phyloP scores from a whole-genome alignment of 176 grass and related monocot genomes.

The Pontederia paniculata region DNA sequence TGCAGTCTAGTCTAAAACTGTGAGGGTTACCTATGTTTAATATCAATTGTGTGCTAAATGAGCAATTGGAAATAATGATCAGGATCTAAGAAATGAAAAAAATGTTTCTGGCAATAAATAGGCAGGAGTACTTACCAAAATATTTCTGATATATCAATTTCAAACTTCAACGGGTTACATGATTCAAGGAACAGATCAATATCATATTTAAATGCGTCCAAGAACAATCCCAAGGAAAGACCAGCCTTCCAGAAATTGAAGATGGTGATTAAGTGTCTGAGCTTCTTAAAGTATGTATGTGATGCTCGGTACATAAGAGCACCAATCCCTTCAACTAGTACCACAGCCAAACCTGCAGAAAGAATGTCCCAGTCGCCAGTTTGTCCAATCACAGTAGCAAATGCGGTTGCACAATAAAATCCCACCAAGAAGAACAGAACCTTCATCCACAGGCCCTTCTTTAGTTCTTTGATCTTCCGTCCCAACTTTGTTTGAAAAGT shows the following conservation, averaged over 20 bases:
- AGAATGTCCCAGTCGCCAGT: conserved; percentile 97
- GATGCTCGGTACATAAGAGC: conserved; percentile 79
- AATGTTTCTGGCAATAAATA: background rate
- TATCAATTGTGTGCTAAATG: no score
- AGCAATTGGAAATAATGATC: background rate
- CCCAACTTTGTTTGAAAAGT: conserved; percentile 36
- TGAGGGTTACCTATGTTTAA: no score
- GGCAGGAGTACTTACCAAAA: conserved; percentile 30
- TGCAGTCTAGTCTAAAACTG: no score
- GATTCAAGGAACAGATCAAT: conserved; percentile 46
- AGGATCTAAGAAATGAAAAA: background rate
- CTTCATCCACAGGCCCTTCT: conserved; percentile 50
- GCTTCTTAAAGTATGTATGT: conserved; percentile 40
- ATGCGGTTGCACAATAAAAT: conserved; percentile 85
- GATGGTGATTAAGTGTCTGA: conserved; percentile 43
- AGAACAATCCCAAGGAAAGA: conserved; percentile 70
- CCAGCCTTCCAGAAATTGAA: conserved; percentile 99
- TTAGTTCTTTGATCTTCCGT: conserved; percentile 36
- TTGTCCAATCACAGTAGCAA: conserved; percentile 85
- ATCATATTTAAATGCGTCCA: conserved; percentile 91
- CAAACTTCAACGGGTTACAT: conserved; percentile 50
- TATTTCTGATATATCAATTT: conserved; percentile 46
- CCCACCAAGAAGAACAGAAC: conserved; percentile 76
- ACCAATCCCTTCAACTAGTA: conserved; percentile 73
- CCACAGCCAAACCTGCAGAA: conserved; percentile 76